A percentile compares a stretch with the other conserved stretches of the same genome.
These are phyloP conservation scores for Blepharisma stoltei DNA, from an alignment of 73 alveolate species.

Conservation along the genomic window DNA sequence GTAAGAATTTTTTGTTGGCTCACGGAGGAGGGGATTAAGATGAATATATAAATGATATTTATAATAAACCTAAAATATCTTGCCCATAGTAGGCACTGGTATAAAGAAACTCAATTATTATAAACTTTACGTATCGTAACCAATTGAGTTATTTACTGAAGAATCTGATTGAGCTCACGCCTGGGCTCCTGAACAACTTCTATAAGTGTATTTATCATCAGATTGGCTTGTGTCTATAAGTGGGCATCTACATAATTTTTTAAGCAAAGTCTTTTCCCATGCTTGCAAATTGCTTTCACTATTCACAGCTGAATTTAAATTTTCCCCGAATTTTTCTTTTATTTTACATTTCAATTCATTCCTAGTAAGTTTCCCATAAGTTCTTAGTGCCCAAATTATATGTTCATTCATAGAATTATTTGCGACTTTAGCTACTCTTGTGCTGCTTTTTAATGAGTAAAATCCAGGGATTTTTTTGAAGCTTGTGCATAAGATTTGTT, in stretches of 20 bases:
- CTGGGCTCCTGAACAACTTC: too few relatives aligned
- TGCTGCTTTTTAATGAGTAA: not conserved
- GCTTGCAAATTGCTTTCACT: not conserved
- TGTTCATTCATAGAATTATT: not conserved
- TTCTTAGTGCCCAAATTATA: not conserved
- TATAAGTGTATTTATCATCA: not conserved
- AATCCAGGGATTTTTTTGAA: slow-evolving; percentile 3
- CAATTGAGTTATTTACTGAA: too few relatives aligned
- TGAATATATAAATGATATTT: too few relatives aligned
- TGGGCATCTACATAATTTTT: not conserved
- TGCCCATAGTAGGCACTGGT: too few relatives aligned
- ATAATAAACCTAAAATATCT: too few relatives aligned
- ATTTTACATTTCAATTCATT: not conserved
- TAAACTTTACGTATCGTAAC: too few relatives aligned
- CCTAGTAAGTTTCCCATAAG: not conserved
- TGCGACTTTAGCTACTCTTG: not conserved
- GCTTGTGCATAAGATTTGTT: not conserved
- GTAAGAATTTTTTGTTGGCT: too few relatives aligned
- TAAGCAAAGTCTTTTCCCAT: slow-evolving; percentile 19
- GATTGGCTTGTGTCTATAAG: not conserved
- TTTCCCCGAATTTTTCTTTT: not conserved
- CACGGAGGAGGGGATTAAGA: too few relatives aligned
- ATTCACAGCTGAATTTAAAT: not conserved
- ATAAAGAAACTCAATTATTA: too few relatives aligned
- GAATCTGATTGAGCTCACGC: too few relatives aligned